Base-by-base conservation (phyloP, 306 rosid genomes). In the Sindora glabra region DNA sequence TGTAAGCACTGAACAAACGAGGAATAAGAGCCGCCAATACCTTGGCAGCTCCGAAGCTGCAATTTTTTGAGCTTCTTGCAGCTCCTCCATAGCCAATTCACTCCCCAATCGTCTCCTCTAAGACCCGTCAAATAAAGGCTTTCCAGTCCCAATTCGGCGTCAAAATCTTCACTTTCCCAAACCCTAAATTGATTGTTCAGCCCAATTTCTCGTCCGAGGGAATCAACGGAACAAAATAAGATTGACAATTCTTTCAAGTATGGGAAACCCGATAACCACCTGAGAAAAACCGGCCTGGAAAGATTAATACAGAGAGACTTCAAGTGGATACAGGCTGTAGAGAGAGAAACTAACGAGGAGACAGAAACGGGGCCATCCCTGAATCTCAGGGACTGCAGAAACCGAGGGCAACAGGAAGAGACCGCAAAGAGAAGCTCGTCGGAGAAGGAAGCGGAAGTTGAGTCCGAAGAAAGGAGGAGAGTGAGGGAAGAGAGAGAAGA, bases 61-160 rank as follows among this genome's bases (percentile, higher is more conserved):
- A 92, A 48, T 32, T 62, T 80, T 72, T 59, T 81, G 15, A 92
- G 79, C 15, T 55, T 88, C 10, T 33, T 79, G 58, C 90, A 79
- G 61, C 85, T 88, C 39, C 77, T 82, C 88, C 90, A 92, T 2
- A 92, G 59, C 86, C 95, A 92, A 9, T 78, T 81, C 11, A 84
- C 0, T 1, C 90, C 94, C 80, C 64, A 48, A 54, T 92, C 98
- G 10, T 73, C 85, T 8, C 65, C 65, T 1, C 86, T 72, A 25
- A 88, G 65, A 10, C 95, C 95, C 0, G 77, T 77, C 16, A 92
- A 54, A 51, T 74, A 86, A 1, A 92, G 70, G 56, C 72, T 76
- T 62, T 81, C 89, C 37, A 91, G 33, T 11, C 67, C 76, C 74
- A 81, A 69, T 13, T 83, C 81, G 0, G 51, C 48, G 19, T 62